Percentiles rank a stretch among this genome's conserved stretches.
phyloP scores from a whole-genome alignment of 2,329 filamentous ascomycete genomes.

The Oidium heveae region DNA sequence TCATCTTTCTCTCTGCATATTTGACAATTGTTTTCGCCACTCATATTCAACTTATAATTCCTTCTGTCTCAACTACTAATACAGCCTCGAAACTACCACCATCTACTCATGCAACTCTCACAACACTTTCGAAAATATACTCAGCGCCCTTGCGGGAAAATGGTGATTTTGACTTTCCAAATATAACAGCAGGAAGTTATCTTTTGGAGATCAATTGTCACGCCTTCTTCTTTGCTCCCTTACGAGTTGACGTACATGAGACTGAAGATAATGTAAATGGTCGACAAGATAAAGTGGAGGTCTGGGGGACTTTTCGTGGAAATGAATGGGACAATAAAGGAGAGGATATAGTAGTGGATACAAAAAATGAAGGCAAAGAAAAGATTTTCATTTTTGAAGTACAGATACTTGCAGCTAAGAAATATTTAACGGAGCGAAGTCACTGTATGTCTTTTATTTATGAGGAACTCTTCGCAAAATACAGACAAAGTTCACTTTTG shows the following conservation, averaged over 20 bases:
- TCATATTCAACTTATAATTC: too few species aligned
- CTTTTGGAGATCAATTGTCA: slow-evolving; percentile 56
- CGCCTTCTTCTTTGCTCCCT: slow-evolving; percentile 50
- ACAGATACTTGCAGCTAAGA: slow-evolving; percentile 32
- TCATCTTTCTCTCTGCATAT: too few species aligned
- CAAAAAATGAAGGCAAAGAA: slow-evolving; percentile 14
- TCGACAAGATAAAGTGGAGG: slow-evolving; percentile 19
- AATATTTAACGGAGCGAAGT: slow-evolving; percentile 51
- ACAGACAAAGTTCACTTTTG: background rate
- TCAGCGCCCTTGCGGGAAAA: slow-evolving; percentile 38
- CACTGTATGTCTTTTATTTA: slow-evolving; percentile 33
- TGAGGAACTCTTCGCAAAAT: background rate
- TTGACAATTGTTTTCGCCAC: too few species aligned
- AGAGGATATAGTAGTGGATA: slow-evolving; percentile 23
- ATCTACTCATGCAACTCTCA: slow-evolving; percentile 40
- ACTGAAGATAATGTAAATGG: slow-evolving; percentile 9
- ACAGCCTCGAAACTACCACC: slow-evolving; percentile 19
- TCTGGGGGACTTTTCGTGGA: slow-evolving; percentile 68
- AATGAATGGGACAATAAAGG: slow-evolving; percentile 82
- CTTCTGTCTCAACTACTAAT: too few species aligned
- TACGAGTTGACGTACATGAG: slow-evolving; percentile 47
- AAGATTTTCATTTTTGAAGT: slow-evolving; percentile 14
- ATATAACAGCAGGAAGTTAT: slow-evolving; percentile 50
- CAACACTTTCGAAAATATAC: slow-evolving; percentile 23
- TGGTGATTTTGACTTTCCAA: slow-evolving; percentile 52